A percentile compares a stretch with the other conserved stretches of the same genome.
Conservation (phyloP, 371 early-diverging fungal species). For the Apophysomyces elegans region DNA sequence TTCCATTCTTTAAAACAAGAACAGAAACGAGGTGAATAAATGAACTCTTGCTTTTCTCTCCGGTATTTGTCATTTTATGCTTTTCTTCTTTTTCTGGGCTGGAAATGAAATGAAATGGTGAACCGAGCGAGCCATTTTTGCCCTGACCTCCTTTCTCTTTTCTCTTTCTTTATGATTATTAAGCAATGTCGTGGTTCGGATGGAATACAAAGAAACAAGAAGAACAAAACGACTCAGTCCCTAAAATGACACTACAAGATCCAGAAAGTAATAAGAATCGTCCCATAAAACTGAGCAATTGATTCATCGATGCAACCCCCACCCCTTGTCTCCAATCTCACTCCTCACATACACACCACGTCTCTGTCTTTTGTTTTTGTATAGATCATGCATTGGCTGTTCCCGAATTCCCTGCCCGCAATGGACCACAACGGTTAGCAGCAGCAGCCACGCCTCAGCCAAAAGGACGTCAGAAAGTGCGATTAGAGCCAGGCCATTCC, state of each 20-base stretch:
- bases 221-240: background rate
- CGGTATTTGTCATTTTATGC: too few relatives aligned
- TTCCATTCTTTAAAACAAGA: too few relatives aligned
- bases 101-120: background rate
- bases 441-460: slow-evolving; percentile 55
- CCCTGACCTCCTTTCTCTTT: background rate
- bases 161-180: background rate
- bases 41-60: too few relatives aligned
- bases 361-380: background rate
- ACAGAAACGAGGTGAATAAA: too few relatives aligned
- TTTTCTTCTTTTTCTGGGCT: background rate
- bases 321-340: too few relatives aligned
- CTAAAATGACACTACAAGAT: slow-evolving; percentile 22
- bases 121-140: background rate
- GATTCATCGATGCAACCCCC: too few relatives aligned
- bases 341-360: too few relatives aligned
- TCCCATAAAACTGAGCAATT: too few relatives aligned
- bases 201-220: background rate
- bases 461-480: slow-evolving; percentile 75
- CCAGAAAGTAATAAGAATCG: slow-evolving; percentile 16
- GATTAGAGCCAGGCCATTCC: slow-evolving; percentile 88
- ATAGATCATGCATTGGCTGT: slow-evolving; percentile 40
- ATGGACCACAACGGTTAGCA: slow-evolving; percentile 56
- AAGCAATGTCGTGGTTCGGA: slow-evolving; percentile 3
- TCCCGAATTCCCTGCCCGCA: slow-evolving; percentile 51